Conservation (phyloP, 768 basidiomycete species). For the Tulasnella calospora region DNA sequence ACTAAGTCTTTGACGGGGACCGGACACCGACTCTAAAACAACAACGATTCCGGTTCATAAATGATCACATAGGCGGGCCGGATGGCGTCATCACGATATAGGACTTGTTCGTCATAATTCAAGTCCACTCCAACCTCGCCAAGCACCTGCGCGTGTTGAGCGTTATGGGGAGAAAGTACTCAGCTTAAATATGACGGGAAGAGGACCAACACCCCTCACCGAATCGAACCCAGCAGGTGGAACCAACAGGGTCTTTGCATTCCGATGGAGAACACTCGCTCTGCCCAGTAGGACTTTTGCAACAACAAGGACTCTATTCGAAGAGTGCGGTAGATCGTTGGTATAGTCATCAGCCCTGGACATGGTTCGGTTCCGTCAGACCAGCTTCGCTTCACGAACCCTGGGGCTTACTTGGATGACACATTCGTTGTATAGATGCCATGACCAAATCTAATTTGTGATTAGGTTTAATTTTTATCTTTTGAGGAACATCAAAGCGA, state of each 20-base stretch:
- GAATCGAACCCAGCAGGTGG: background rate
- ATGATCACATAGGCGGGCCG: slow-evolving; percentile 12
- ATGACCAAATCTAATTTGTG: background rate
- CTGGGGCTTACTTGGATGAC: background rate
- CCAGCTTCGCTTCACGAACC: background rate
- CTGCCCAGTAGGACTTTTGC: background rate
- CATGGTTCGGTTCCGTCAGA: background rate
- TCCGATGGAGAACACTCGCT: background rate
- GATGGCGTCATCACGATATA: slow-evolving; percentile 19
- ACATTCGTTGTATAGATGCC: slow-evolving; percentile 8
- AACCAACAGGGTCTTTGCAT: background rate
- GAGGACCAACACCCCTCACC: background rate
- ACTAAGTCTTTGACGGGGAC: too few relatives aligned
- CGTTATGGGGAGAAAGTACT: background rate
- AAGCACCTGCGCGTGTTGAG: background rate
- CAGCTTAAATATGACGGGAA: background rate
- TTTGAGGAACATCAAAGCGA: background rate
- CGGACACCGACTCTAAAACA: too few relatives aligned
- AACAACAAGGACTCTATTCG: background rate
- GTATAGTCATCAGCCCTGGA: slow-evolving; percentile 7
- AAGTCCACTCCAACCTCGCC: slow-evolving; percentile 13
- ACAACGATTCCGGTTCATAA: background rate
- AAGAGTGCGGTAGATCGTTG: background rate
- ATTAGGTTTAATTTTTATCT: background rate
- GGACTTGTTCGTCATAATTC: slow-evolving; percentile 17